Conservation (phyloP, 1,284 basidiomycete genomes). For the Cystobasidium sp. region DNA sequence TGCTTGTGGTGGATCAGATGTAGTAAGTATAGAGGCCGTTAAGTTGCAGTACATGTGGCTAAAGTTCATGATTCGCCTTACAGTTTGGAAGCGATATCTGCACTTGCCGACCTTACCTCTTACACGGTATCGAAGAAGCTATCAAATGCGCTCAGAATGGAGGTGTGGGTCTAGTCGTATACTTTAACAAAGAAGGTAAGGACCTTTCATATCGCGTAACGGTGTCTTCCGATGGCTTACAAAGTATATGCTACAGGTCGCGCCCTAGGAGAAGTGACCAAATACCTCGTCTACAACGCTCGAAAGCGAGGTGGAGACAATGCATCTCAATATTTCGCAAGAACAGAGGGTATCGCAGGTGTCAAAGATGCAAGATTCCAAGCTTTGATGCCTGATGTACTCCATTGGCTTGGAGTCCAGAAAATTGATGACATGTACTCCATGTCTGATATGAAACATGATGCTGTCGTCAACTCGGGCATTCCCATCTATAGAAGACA, state of each 20-base stretch:
- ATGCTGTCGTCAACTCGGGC: conserved; percentile 78
- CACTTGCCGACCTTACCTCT: conserved; percentile 84
- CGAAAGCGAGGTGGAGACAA: conserved; percentile 91
- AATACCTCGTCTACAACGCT: conserved; percentile 81
- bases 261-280: conserved; percentile 64
- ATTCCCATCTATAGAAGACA: conserved; percentile 82
- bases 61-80: no score
- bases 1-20: conserved; percentile 70
- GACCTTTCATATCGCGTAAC: background rate
- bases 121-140: conserved; percentile 91
- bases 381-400: conserved; percentile 91
- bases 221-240: background rate
- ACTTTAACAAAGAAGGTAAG: conserved; percentile 81
- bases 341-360: conserved; percentile 78
- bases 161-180: conserved; percentile 89
- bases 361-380: conserved; percentile 91
- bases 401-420: conserved; percentile 89
- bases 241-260: conserved; percentile 36
- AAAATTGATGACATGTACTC: conserved; percentile 82
- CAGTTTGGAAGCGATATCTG: conserved; percentile 80
- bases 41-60: no score
- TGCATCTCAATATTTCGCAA: conserved; percentile 91
- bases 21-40: no score
- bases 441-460: conserved; percentile 75
- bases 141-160: conserved; percentile 83